A percentile compares a stretch with the other conserved stretches of the same genome.
Evolutionary conservation across 345 rosid species (phyloP).

Genomic region (Excoecaria agallocha): DNA sequence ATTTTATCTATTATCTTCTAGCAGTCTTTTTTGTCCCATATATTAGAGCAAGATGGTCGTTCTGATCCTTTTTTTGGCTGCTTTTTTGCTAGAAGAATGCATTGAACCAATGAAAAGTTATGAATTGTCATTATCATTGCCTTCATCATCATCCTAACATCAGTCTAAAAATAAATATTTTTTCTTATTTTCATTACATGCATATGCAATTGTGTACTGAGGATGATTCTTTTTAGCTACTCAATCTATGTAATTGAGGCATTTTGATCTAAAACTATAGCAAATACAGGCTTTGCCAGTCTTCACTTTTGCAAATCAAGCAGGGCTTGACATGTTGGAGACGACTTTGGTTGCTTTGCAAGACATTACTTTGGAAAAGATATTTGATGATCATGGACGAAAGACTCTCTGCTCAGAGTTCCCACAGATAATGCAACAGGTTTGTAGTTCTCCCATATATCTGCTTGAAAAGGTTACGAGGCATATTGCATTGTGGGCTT

Average conservation of each 20-base stretch:
- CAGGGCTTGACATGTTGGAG: slow-evolving; percentile 96
- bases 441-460: slow-evolving; percentile 13
- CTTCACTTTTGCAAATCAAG: slow-evolving; percentile 94
- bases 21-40: not conserved
- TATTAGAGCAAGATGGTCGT: not conserved
- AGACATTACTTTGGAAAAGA: slow-evolving; percentile 89
- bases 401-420: slow-evolving; percentile 89
- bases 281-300: slow-evolving; percentile 79
- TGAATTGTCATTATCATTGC: not conserved
- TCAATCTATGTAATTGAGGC: not conserved
- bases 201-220: not conserved
- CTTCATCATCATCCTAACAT: no score
- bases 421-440: slow-evolving; percentile 99
- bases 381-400: slow-evolving; percentile 88
- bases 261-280: slow-evolving; percentile 13
- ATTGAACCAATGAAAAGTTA: not conserved
- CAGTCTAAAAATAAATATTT: not conserved
- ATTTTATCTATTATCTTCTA: not conserved
- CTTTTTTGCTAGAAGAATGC: not conserved
- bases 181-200: not conserved
- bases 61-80: not conserved
- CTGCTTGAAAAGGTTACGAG: not conserved
- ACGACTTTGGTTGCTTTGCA: slow-evolving; percentile 92
- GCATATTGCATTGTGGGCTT: not conserved
- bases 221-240: not conserved